Conservation (phyloP, 805 yeast genomes). For the Lachancea waltii region DNA sequence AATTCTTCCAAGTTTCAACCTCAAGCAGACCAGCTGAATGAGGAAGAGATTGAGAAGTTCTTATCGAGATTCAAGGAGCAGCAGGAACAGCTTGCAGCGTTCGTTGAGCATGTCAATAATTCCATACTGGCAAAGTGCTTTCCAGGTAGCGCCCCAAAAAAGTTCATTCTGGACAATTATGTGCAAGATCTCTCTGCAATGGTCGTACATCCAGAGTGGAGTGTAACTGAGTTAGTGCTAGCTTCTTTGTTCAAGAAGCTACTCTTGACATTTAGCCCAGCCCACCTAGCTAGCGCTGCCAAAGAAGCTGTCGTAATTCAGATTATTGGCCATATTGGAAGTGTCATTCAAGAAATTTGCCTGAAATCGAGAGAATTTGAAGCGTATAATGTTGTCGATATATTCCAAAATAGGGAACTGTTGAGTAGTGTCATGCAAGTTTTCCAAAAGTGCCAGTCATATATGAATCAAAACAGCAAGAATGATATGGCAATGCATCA, state of each 20-base stretch:
- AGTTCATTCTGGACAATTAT: constrained; percentile 44
- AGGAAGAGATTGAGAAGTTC: constrained; percentile 3
- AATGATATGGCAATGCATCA: background rate
- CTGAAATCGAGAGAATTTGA: constrained; percentile 6
- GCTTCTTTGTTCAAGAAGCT: constrained; percentile 40
- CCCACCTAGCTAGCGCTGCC: constrained; percentile 34
- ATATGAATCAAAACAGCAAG: background rate
- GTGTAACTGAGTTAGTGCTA: constrained; percentile 49
- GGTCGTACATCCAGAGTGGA: constrained; percentile 53
- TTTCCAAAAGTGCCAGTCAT: background rate
- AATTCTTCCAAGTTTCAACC: constrained; percentile 14
- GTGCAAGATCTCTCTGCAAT: constrained; percentile 50
- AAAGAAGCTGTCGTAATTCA: constrained; percentile 53
- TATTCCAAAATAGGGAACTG: background rate
- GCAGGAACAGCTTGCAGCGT: constrained; percentile 4
- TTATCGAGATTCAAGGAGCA: constrained; percentile 7
- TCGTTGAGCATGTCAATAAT: constrained; percentile 24
- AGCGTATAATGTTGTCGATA: background rate
- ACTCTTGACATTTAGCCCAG: constrained; percentile 33
- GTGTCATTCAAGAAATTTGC: constrained; percentile 36
- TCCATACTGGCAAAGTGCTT: constrained; percentile 19
- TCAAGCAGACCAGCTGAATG: constrained; percentile 2
- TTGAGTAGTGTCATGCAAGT: background rate
- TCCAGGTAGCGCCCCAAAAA: constrained; percentile 27
- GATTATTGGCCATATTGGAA: constrained; percentile 54